Evolutionary conservation across 2,329 filamentous ascomycete species (phyloP), one percentile per base, ranked within the genome.

Genomic region (Aspergillus pseudoviridinutans): DNA sequence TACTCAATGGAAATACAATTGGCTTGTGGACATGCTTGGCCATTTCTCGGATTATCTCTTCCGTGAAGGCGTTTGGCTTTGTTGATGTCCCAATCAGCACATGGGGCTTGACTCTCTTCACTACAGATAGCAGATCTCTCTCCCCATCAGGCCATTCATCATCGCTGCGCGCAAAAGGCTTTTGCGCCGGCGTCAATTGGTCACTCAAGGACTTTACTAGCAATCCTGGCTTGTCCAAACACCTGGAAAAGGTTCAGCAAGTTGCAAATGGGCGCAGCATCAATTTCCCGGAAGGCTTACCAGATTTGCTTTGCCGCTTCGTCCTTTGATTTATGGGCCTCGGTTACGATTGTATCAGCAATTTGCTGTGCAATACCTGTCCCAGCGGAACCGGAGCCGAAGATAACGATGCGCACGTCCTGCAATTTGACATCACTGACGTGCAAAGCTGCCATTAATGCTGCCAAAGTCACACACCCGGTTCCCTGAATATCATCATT

Each of bases 401-500:
- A 96, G 35, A 93, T 76, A 0, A 95, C 82, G 57, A 94, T 80
- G 29, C 87, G 82, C 14, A 90, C 74, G 58, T 95, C 90, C 8
- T 79, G 75, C 44, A 95, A 78, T 53, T 87, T 84, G 54, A 87
- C 76, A 2, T 85, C 80, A 59, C 81, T 86, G 7, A 93, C 86
- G 58, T 90, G 84, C 7, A 92, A 78, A 0, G 84, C 91, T 0
- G 91, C 85, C 78, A 91, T 86, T 61, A 96, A 87, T 1, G 89
- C 91, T 0, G 91, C 91, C 0, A 96, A 81, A 0, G 92, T 93
- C 1, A 96, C 91, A 58, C 90, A 93, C 0, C 91, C 92, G 0
- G 92, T 96, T 1, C 91, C 92, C 72, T 96, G 91, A 0, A 96
- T 87, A 70, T 96, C 91, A 58, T 96, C 92, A 67, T 96, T 96